phyloP scores from a whole-genome alignment of 768 basidiomycete genomes.

The Aureoboletus auriporus region DNA sequence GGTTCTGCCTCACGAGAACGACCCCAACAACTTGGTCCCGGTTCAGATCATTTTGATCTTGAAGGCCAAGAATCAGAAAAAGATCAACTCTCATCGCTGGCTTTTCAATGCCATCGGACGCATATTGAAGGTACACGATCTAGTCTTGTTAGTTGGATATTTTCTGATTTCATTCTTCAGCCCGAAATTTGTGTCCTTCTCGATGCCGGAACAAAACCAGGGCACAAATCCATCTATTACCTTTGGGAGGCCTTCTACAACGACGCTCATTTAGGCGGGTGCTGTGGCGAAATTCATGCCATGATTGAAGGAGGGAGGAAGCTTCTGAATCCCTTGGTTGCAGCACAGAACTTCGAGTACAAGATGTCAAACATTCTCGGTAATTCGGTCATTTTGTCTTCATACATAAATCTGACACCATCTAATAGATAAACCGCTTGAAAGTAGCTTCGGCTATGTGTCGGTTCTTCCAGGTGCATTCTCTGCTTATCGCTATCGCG shows the following conservation, averaged over 20 bases:
- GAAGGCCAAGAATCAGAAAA: conserved; percentile 94
- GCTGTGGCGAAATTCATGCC: conserved; percentile 94
- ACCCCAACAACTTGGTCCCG: conserved; percentile 89
- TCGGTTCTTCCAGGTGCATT: conserved; percentile 96
- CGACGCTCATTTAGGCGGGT: conserved; percentile 73
- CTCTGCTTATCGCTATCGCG: conserved; percentile 92
- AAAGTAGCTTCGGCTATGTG: conserved; percentile 94
- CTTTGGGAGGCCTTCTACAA: conserved; percentile 93
- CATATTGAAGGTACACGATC: conserved; percentile 57
- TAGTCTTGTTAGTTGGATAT: conserved; percentile 10
- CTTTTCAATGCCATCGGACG: conserved; percentile 91
- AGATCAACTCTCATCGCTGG: conserved; percentile 96
- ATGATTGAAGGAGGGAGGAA: conserved; percentile 94
- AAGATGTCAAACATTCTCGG: conserved; percentile 98
- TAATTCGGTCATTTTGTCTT: conserved; percentile 24
- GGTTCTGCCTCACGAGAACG: conserved; percentile 84
- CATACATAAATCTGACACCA: conserved; percentile 6
- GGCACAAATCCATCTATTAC: conserved; percentile 93
- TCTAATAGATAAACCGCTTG: conserved; percentile 78
- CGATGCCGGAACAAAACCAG: conserved; percentile 96
- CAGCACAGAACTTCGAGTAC: conserved; percentile 97
- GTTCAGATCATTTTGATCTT: conserved; percentile 89
- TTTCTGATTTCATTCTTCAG: conserved; percentile 34
- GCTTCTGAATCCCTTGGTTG: conserved; percentile 86
- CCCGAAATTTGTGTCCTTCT: conserved; percentile 91